Conservation (phyloP, 1,284 basidiomycete species). For the Microbotryum scabiosae region DNA sequence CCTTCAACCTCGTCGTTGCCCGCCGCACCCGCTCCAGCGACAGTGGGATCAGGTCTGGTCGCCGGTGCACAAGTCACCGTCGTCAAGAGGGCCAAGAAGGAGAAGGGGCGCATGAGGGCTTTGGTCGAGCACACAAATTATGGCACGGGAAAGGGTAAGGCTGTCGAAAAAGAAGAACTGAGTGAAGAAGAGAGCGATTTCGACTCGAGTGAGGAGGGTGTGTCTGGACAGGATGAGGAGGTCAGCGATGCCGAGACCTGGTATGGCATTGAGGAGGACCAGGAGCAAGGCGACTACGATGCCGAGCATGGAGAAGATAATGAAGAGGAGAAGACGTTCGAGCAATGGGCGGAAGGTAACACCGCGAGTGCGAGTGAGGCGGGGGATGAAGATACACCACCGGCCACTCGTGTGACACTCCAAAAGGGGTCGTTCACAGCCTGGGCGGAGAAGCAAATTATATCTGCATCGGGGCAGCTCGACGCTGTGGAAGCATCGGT, state of each 20-base stretch:
- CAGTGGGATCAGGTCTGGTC: conserved; percentile 21
- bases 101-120: conserved; percentile 17
- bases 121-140: conserved; percentile 21
- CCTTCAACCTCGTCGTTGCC: conserved; percentile 11
- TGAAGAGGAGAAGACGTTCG: conserved; percentile 1
- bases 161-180: conserved; percentile 23
- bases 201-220: conserved; percentile 7
- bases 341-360: conserved; percentile 18
- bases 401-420: conserved; percentile 9
- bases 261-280: conserved; percentile 11
- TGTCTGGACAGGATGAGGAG: conserved; percentile 6
- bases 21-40: background rate
- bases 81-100: conserved; percentile 24
- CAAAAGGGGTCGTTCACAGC: conserved; percentile 26
- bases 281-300: conserved; percentile 9
- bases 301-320: conserved; percentile 29
- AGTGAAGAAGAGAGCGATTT: conserved; percentile 20
- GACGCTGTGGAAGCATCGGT: background rate
- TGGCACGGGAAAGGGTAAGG: conserved; percentile 30
- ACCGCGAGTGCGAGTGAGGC: conserved; percentile 32
- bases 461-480: conserved; percentile 12
- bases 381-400: conserved; percentile 35
- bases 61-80: conserved; percentile 15
- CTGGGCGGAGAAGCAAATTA: conserved; percentile 29
- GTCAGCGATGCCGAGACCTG: conserved; percentile 11